A percentile compares a stretch with the other conserved stretches of the same genome.
Evolutionary conservation across 2,329 filamentous ascomycete genomes (phyloP).

Genomic region (Lasiodiplodia theobromae): DNA sequence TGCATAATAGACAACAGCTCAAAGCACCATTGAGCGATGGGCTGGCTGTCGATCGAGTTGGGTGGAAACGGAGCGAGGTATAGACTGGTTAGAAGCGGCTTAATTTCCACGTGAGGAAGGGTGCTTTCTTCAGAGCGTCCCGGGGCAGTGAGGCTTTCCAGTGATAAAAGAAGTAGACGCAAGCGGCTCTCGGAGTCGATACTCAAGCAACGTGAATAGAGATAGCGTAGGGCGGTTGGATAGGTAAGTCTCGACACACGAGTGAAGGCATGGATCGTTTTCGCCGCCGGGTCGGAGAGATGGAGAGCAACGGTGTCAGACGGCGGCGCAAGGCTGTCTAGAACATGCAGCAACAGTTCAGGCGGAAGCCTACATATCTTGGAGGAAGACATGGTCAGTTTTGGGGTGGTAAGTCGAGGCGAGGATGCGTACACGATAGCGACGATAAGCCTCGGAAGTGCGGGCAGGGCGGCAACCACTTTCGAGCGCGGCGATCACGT

Average conservation of each 20-base stretch:
- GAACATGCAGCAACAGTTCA: slow-evolving; percentile 40
- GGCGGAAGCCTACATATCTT: slow-evolving; percentile 33
- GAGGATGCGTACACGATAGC: not conserved
- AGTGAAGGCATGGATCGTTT: slow-evolving; percentile 55
- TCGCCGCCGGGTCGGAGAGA: slow-evolving; percentile 50
- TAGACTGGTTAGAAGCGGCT: slow-evolving; percentile 45
- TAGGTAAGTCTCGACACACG: slow-evolving; percentile 54
- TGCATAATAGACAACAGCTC: slow-evolving; percentile 54
- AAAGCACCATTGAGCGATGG: slow-evolving; percentile 50
- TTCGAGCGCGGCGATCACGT: not conserved
- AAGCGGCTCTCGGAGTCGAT: slow-evolving; percentile 49
- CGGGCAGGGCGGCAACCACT: not conserved
- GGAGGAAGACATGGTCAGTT: not conserved
- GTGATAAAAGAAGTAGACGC: slow-evolving; percentile 35
- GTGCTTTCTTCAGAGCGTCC: slow-evolving; percentile 28
- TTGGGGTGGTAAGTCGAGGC: not conserved
- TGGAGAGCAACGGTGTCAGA: slow-evolving; percentile 39
- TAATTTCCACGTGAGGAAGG: slow-evolving; percentile 21
- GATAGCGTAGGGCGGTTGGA: slow-evolving; percentile 49
- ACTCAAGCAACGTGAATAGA: slow-evolving; percentile 57
- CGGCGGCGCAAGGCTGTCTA: slow-evolving; percentile 37
- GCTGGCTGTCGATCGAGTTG: slow-evolving; percentile 52
- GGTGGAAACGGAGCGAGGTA: slow-evolving; percentile 41
- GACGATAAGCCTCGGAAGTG: not conserved
- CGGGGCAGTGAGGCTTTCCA: slow-evolving; percentile 33